A percentile compares a stretch with the other conserved stretches of the same genome.
Conservation (phyloP, 805 yeast genomes). For the Suhomyces tanzawaensis region DNA sequence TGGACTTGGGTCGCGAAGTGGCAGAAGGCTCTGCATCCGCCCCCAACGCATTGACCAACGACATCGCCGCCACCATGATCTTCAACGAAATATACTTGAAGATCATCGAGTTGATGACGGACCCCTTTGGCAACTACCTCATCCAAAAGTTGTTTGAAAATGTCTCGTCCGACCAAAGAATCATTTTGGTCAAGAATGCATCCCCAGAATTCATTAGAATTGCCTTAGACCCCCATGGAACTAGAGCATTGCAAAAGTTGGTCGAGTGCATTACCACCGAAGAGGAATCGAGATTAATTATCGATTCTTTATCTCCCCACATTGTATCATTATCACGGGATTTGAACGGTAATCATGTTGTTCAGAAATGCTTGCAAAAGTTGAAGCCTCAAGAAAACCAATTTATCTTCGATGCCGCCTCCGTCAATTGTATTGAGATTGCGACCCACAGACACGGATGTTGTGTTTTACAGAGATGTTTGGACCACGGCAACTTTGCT, state of each 20-base stretch:
- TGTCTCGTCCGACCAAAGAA: constrained; percentile 66
- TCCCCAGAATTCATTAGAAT: constrained; percentile 72
- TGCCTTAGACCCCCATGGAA: constrained; percentile 93
- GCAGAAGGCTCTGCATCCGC: constrained; percentile 7
- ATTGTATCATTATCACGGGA: constrained; percentile 82
- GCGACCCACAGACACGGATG: constrained; percentile 88
- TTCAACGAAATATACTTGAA: constrained; percentile 77
- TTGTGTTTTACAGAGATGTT: constrained; percentile 69
- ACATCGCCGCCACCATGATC: constrained; percentile 67
- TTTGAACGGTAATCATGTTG: constrained; percentile 93
- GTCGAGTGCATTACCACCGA: constrained; percentile 76
- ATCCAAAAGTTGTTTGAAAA: constrained; percentile 87
- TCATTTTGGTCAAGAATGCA: constrained; percentile 65
- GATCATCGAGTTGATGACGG: constrained; percentile 85
- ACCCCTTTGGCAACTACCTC: constrained; percentile 96
- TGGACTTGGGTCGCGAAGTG: constrained; percentile 56
- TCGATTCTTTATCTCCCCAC: constrained; percentile 59
- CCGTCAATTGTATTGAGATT: constrained; percentile 67
- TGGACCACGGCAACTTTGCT: constrained; percentile 75
- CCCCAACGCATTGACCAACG: constrained; percentile 15
- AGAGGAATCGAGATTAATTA: constrained; percentile 67
- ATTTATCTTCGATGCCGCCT: constrained; percentile 86
- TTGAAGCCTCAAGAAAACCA: constrained; percentile 68
- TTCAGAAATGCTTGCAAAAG: constrained; percentile 84
- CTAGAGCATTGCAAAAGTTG: constrained; percentile 89